Base-by-base conservation (phyloP, 768 basidiomycete genomes). In the Chalciporus sphaerocephalus region DNA sequence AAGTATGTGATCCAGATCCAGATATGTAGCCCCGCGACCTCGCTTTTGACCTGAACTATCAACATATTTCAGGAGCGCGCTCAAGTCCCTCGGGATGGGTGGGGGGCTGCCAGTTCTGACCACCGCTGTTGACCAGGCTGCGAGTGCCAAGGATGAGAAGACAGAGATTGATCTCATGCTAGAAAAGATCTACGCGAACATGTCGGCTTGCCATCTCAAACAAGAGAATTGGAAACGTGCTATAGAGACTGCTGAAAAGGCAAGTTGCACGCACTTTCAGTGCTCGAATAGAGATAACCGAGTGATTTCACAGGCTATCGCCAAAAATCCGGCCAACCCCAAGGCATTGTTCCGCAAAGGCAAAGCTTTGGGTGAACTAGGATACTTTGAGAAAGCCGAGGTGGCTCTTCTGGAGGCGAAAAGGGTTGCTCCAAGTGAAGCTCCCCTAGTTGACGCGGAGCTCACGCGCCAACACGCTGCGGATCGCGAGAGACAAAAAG, bases 181-280 rank as follows among this genome's bases (percentile, higher is more conserved):
- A 16, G 87, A 87, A 65, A 92, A 86, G 69, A 80, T 91, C 37
- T 87, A 92, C 51, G 79, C 86, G 4, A 92, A 92, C 46, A 86
- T 88, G 85, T 79, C 83, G 3, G 87, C 87, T 5, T 89, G 87
- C 54, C 87, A 92, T 60, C 68, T 92, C 57, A 90, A 88, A 65
- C 79, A 80, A 40, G 71, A 73, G 38, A 92, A 89, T 58, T 92
- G 85, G 85, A 78, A 80, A 57, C 79, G 90, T 12, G 85, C 83
- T 0, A 61, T 79, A 41, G 87, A 92, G 54, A 83, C 87, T n/a
- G 87, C 90, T 18, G 81, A 91, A 55, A 86, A 91, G 74, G 88
- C 76, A 35, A 13, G 60, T 18, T 23, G 9, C 9, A 13, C 9
- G 9, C 15, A 25, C 7, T 5, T 36, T 32, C 15, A 15, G 25